Percentiles rank a stretch among this genome's conserved stretches.
Conservation (phyloP, 2,329 filamentous ascomycete genomes). For the Coniochaeta sp. region DNA sequence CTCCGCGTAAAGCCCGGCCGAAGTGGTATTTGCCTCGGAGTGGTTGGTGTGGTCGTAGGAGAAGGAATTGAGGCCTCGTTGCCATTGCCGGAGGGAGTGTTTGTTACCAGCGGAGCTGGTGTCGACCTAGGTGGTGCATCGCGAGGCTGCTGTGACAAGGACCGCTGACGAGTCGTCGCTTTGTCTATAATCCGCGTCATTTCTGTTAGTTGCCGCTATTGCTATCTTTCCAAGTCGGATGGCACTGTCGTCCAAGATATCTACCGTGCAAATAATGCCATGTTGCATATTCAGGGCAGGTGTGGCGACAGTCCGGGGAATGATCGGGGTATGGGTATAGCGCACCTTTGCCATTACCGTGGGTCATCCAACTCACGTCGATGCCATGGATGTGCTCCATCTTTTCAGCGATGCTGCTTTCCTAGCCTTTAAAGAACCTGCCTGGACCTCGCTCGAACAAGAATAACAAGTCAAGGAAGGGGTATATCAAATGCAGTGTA, state of each 20-base stretch:
- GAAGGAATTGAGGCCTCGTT: neutral
- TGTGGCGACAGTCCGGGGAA: constrained; percentile 2
- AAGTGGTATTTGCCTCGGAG: constrained; percentile 19
- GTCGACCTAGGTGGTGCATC: constrained; percentile 6
- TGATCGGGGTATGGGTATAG: constrained; percentile 9
- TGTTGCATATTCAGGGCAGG: neutral
- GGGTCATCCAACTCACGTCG: constrained; percentile 84
- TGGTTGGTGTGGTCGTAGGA: constrained; percentile 8
- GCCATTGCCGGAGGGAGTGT: constrained; percentile 3
- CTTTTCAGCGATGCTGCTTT: constrained; percentile 13
- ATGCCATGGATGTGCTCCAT: constrained; percentile 80
- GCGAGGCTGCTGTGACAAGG: constrained; percentile 14
- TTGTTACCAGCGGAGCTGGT: neutral
- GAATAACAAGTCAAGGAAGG: neutral
- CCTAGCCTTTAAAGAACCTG: neutral
- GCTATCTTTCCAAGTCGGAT: neutral
- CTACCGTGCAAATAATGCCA: neutral
- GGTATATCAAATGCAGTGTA: neutral
- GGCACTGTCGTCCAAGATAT: neutral
- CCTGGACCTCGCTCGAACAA: neutral
- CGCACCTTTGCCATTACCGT: constrained; percentile 76
- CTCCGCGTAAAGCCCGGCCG: constrained; percentile 23
- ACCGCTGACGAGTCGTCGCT: constrained; percentile 15
- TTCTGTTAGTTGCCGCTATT: neutral
- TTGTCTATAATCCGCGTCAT: constrained; percentile 15